Evolutionary conservation across 2,329 filamentous ascomycete species (phyloP).

Genomic region (Exophiala lecanii-corni): DNA sequence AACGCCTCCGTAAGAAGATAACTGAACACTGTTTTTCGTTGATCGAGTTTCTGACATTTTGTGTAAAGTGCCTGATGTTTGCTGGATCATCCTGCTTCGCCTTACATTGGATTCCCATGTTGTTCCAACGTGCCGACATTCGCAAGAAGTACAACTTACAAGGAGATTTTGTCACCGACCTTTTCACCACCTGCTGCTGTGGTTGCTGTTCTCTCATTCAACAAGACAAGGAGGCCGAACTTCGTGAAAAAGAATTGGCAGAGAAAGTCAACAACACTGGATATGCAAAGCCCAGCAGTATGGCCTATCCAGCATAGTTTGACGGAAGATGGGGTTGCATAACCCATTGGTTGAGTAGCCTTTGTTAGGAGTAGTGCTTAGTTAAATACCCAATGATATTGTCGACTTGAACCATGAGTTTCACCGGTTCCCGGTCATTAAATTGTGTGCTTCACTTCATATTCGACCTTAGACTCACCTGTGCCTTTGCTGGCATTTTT

Average conservation of each 20-base stretch:
- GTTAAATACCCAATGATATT: no score
- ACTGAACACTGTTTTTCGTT: not conserved
- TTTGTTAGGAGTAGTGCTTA: no score
- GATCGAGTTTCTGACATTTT: not conserved
- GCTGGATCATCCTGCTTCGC: conserved; percentile 30
- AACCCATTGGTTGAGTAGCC: no score
- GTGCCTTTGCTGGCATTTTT: no score
- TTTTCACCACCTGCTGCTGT: conserved; percentile 51
- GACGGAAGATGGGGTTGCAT: no score
- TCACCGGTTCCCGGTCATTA: no score
- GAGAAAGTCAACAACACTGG: conserved; percentile 13
- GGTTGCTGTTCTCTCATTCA: conserved; percentile 54
- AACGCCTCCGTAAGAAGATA: conserved; percentile 25
- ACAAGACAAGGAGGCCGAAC: conserved; percentile 50
- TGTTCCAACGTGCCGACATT: conserved; percentile 52
- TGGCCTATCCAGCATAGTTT: conserved; percentile 10
- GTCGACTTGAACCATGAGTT: no score
- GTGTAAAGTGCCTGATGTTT: conserved; percentile 35
- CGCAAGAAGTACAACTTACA: conserved; percentile 51
- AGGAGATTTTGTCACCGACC: conserved; percentile 47
- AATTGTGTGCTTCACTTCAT: no score
- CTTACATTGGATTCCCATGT: conserved; percentile 39
- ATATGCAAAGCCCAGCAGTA: conserved; percentile 15
- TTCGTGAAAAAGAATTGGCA: conserved; percentile 18
- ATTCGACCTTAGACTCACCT: no score